Percentiles rank a stretch among this genome's conserved stretches.
These are phyloP conservation scores for Talaromyces atroroseus DNA, from an alignment of 2,329 filamentous ascomycete genomes.

Conservation along the genomic window DNA sequence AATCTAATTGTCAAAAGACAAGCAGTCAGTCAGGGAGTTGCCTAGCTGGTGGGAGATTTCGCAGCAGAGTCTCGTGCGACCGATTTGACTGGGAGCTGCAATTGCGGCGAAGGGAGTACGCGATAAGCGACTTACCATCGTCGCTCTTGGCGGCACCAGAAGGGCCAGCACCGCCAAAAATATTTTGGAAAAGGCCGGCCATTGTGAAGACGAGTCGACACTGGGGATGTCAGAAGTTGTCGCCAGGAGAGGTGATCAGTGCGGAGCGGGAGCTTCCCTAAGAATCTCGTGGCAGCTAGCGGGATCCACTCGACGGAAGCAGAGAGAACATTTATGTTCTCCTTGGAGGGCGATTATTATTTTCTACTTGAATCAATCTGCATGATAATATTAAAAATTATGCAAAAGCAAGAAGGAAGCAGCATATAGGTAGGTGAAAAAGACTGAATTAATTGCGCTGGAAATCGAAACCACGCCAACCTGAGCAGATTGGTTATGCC, in stretches of 20 bases:
- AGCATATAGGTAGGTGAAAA: too few relatives aligned
- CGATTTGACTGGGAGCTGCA: not conserved
- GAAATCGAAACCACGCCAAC: too few relatives aligned
- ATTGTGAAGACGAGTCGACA: slow-evolving; percentile 21
- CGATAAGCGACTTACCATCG: slow-evolving; percentile 28
- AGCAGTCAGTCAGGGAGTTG: slow-evolving; percentile 69
- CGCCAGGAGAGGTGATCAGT: not conserved
- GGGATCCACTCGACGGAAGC: not conserved
- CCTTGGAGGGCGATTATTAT: too few relatives aligned
- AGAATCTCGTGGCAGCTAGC: not conserved
- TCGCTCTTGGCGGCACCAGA: slow-evolving; percentile 27
- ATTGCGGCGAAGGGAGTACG: not conserved
- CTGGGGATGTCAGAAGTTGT: not conserved
- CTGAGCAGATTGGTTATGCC: too few relatives aligned
- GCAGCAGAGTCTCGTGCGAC: not conserved
- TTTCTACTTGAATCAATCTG: too few relatives aligned
- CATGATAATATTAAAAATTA: too few relatives aligned
- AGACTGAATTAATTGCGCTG: too few relatives aligned
- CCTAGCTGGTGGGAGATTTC: slow-evolving; percentile 6
- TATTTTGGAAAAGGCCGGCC: slow-evolving; percentile 36
- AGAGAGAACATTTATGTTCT: not conserved
- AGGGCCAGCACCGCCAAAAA: slow-evolving; percentile 31
- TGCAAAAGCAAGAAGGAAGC: too few relatives aligned
- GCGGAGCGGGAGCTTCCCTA: too few relatives aligned
- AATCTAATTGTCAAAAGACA: slow-evolving; percentile 54